Evolutionary conservation across 257 asterid genomes (phyloP).

Genomic region (Solanum gandarillasii): DNA sequence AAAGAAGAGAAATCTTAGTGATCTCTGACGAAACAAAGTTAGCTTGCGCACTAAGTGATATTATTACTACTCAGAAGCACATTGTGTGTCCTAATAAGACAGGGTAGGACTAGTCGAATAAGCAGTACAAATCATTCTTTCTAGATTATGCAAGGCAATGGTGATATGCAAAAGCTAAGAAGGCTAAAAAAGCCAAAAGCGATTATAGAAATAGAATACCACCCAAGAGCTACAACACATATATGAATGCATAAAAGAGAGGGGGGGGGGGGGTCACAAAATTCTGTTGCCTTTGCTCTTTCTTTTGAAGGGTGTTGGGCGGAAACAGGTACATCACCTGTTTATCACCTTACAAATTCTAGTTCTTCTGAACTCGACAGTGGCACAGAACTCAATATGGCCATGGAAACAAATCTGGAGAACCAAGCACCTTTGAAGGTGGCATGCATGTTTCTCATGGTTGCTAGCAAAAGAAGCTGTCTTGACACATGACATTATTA

Average conservation of each 20-base stretch:
- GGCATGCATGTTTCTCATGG: not conserved
- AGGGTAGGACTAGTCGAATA: not conserved
- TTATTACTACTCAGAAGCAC: not conserved
- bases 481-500: not conserved
- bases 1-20: not conserved
- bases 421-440: not conserved
- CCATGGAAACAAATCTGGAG: not conserved
- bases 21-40: not conserved
- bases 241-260: not conserved
- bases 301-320: not conserved
- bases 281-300: not conserved
- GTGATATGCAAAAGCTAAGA: not conserved
- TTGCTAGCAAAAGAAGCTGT: not conserved
- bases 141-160: not conserved
- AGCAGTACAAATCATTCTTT: not conserved
- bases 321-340: not conserved
- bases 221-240: not conserved
- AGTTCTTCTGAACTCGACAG: not conserved
- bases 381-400: not conserved
- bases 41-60: not conserved
- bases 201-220: not conserved
- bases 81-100: not conserved
- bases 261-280: not conserved
- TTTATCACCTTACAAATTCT: not conserved
- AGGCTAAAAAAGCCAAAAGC: not conserved